These are phyloP conservation scores for Salinomyces thailandicus DNA, from an alignment of 2,329 filamentous ascomycete genomes.

Conservation along the genomic window DNA sequence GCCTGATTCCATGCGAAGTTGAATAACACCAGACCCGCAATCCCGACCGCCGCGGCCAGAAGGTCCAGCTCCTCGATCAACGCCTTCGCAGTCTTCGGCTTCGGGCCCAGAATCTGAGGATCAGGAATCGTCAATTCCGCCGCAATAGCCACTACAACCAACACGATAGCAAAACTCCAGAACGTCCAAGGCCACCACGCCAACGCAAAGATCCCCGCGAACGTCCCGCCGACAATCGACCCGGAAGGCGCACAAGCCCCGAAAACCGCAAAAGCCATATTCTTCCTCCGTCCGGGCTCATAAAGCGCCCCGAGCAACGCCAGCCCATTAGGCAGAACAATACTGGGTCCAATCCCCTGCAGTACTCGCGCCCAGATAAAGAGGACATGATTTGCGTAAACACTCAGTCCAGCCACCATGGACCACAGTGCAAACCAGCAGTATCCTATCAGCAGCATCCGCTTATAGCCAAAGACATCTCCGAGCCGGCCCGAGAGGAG, in stretches of 20 bases:
- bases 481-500: constrained; percentile 35
- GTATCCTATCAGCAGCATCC: constrained; percentile 39
- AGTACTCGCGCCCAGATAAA: constrained; percentile 29
- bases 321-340: constrained; percentile 53
- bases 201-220: constrained; percentile 32
- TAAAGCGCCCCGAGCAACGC: constrained; percentile 52
- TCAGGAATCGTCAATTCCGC: constrained; percentile 33
- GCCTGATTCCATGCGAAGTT: constrained; percentile 61
- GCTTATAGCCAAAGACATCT: constrained; percentile 42
- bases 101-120: constrained; percentile 16
- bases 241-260: constrained; percentile 41
- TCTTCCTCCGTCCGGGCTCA: constrained; percentile 46
- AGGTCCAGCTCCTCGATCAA: constrained; percentile 31
- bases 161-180: constrained; percentile 34
- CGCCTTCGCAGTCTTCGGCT: constrained; percentile 1
- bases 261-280: constrained; percentile 48
- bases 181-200: constrained; percentile 44
- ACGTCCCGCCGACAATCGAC: constrained; percentile 32
- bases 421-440: constrained; percentile 42
- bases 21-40: constrained; percentile 49
- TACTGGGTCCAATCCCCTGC: constrained; percentile 48
- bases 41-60: constrained; percentile 39
- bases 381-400: constrained; percentile 26
- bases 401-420: constrained; percentile 36
- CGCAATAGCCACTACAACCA: constrained; percentile 28